These are phyloP conservation scores for Populus deltoides DNA, from an alignment of 345 rosid species.

Conservation along the genomic window DNA sequence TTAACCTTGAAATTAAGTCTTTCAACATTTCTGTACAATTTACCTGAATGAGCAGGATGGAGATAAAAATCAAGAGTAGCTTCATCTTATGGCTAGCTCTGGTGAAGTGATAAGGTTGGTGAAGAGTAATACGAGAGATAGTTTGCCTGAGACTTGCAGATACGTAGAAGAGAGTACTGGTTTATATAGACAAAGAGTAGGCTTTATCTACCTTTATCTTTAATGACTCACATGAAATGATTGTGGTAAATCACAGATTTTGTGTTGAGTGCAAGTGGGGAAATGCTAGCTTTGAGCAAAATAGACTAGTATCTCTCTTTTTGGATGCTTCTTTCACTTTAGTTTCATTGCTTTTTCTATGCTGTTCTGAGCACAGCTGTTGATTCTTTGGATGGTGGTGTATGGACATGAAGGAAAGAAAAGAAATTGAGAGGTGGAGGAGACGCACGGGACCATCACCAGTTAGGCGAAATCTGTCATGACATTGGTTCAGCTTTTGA, in stretches of 20 bases:
- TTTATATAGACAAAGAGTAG: background rate
- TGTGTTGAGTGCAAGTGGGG: conserved; percentile 12
- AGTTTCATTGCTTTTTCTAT: background rate
- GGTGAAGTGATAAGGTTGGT: conserved; percentile 12
- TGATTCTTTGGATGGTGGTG: conserved; percentile 15
- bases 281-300: background rate
- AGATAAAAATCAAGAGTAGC: conserved; percentile 21
- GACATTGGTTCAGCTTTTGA: background rate
- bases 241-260: conserved; percentile 7
- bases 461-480: background rate
- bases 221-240: conserved; percentile 13
- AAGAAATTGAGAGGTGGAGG: background rate
- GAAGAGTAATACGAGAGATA: background rate
- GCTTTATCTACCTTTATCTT: conserved; percentile 1
- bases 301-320: background rate
- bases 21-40: background rate
- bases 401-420: background rate
- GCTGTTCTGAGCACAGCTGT: conserved; percentile 22
- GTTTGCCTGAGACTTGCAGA: background rate
- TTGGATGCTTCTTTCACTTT: conserved; percentile 21
- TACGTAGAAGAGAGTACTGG: background rate
- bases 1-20: background rate
- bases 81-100: conserved; percentile 20
- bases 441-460: background rate
- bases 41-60: conserved; percentile 31